Evolutionary conservation across 768 basidiomycete genomes (phyloP).

Genomic region (Calocera viscosa): DNA sequence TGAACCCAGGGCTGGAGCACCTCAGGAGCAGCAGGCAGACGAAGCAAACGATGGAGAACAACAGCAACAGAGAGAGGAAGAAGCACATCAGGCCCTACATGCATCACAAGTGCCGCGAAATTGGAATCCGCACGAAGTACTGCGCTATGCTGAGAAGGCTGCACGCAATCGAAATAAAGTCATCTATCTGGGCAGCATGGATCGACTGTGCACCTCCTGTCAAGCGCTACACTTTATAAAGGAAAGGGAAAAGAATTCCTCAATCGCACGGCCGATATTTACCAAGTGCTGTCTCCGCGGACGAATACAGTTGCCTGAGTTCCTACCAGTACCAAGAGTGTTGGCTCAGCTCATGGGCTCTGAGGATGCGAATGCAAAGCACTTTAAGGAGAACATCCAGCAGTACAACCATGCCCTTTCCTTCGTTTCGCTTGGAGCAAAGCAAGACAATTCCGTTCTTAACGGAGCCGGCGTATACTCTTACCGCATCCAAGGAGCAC

Average conservation of each 20-base stretch:
- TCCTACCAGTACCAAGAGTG: not conserved
- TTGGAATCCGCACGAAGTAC: not conserved
- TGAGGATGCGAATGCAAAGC: not conserved
- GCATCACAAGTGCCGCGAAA: not conserved
- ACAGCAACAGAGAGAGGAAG: not conserved
- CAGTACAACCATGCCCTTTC: slow-evolving; percentile 17
- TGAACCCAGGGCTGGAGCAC: too few species aligned
- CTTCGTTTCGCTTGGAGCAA: slow-evolving; percentile 15
- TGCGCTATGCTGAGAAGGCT: not conserved
- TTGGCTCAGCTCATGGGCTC: not conserved
- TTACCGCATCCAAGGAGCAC: slow-evolving; percentile 13
- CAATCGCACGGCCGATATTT: not conserved
- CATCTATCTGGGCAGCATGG: not conserved
- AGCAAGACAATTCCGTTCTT: not conserved
- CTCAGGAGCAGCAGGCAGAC: not conserved
- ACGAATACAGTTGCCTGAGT: not conserved
- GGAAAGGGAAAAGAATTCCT: not conserved
- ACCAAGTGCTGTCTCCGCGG: not conserved
- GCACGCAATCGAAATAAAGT: not conserved
- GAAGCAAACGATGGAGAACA: not conserved
- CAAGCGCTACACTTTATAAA: slow-evolving; percentile 2
- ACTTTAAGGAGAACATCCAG: slow-evolving; percentile 14
- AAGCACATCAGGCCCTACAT: not conserved
- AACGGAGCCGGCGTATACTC: not conserved
- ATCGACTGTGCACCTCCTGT: not conserved